Evolutionary conservation across 306 rosid genomes (phyloP).

Genomic region (Begonia fuchsioides): DNA sequence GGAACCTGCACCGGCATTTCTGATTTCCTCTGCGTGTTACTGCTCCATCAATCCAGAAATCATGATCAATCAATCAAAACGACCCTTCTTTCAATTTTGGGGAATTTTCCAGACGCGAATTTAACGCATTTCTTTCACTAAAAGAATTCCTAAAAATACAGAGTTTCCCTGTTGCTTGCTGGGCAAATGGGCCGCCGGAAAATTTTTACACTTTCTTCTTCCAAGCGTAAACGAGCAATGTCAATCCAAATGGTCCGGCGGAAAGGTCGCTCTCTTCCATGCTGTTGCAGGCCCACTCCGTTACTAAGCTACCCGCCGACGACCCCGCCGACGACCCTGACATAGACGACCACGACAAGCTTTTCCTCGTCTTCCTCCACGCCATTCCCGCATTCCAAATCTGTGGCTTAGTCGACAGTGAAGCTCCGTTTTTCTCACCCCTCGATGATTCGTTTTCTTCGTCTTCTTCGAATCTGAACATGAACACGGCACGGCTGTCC

Average conservation of each 20-base stretch:
- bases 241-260: slow-evolving; percentile 50
- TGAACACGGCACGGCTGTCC: slow-evolving; percentile 61
- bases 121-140: too few species aligned
- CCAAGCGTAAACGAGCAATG: slow-evolving; percentile 80
- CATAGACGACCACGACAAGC: slow-evolving; percentile 55
- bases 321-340: slow-evolving; percentile 70
- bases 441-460: slow-evolving; percentile 9
- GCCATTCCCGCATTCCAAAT: slow-evolving; percentile 41
- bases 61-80: too few species aligned
- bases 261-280: slow-evolving; percentile 61
- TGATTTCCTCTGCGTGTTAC: too few species aligned
- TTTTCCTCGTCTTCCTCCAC: slow-evolving; percentile 50
- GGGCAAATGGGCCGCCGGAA: too few species aligned
- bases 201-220: slow-evolving; percentile 9
- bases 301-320: slow-evolving; percentile 50
- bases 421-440: slow-evolving; percentile 16
- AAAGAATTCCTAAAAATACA: too few species aligned
- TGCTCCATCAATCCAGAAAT: too few species aligned
- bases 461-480: slow-evolving; percentile 74
- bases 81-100: too few species aligned
- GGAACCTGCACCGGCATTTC: too few species aligned
- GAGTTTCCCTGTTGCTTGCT: too few species aligned
- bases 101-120: too few species aligned
- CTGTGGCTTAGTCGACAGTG: slow-evolving; percentile 29
- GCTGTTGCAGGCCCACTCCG: slow-evolving; percentile 61